Conservation (phyloP, 2,329 filamentous ascomycete genomes). For the Juglanconis sp. region DNA sequence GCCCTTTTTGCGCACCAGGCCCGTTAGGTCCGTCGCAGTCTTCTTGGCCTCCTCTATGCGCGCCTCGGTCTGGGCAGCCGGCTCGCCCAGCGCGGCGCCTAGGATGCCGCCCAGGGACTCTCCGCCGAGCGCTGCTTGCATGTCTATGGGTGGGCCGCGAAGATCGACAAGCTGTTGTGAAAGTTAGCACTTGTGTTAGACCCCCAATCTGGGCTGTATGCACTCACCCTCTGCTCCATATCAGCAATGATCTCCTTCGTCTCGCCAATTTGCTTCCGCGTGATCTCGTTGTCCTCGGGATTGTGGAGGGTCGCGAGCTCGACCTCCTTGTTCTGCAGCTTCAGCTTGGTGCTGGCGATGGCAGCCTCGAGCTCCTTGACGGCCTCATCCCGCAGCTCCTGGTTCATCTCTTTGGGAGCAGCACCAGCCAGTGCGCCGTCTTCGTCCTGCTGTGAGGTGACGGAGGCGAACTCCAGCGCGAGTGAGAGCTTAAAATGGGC, state of each 20-base stretch:
- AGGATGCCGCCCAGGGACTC: constrained; percentile 58
- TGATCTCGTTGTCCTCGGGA: constrained; percentile 64
- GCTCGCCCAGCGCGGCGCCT: constrained; percentile 61
- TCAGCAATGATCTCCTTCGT: constrained; percentile 76
- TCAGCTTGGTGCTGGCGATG: constrained; percentile 68
- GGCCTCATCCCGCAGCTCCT: constrained; percentile 68
- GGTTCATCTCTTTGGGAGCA: constrained; percentile 56
- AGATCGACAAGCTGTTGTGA: constrained; percentile 61
- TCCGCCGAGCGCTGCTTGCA: constrained; percentile 52
- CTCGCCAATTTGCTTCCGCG: constrained; percentile 62
- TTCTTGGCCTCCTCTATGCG: constrained; percentile 70
- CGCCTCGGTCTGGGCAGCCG: constrained; percentile 57
- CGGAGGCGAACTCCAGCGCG: constrained; percentile 87
- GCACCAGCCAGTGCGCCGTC: constrained; percentile 27
- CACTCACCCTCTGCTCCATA: constrained; percentile 69
- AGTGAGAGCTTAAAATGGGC: constrained; percentile 95
- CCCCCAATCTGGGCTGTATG: background rate
- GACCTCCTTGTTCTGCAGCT: constrained; percentile 67
- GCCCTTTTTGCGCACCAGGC: constrained; percentile 68
- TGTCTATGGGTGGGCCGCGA: constrained; percentile 57
- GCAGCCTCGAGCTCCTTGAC: constrained; percentile 69
- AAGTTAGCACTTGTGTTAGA: constrained; percentile 3
- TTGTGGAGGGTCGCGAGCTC: constrained; percentile 60
- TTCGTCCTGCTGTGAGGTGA: constrained; percentile 58
- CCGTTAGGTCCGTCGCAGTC: constrained; percentile 68